Evolutionary conservation across 306 rosid genomes (phyloP), one percentile per base, ranked within the genome.

Genomic region (Prosopis cineraria): DNA sequence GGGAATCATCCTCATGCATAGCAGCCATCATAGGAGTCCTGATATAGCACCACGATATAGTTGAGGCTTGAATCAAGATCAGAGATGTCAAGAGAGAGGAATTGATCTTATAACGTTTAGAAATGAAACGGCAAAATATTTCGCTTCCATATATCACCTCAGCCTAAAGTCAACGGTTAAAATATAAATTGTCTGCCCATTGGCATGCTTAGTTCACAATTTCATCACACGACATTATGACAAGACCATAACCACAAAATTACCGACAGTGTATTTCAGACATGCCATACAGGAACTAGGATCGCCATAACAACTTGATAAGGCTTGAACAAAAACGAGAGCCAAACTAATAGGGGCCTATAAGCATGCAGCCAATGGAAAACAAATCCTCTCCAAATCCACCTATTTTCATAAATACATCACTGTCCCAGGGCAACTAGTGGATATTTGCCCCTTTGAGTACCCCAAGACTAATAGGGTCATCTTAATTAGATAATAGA

Each of bases 1-100:
- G 89, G 43, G 97, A 86, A 78, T 87, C 87, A 79, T 94, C 98
- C 81, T 89, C 91, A 19, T 90, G 98, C 98, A 94, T 90, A 27
- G 89, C 88, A 76, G 98, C 97, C 89, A 94, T 85, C 77, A 76
- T 67, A 9, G 93, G 91, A 43, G 97, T 90, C 76, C 98, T 91
- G 93, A 79, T 85, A 75, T 71, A 29, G 55, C 81, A 77, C 78
- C 58, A 29, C 73, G 19, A 27, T 73, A 66, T 1, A 62, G 17
- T 69, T 74, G 39, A 39, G 62, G 59, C 68, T 36, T 45, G 77
- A 27, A 10, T 59, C 76, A 20, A 72, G 43, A 50, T 17, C 47
- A 55, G 73, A 59, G 76, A 39, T 20, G 34, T 67, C 52, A 31
- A 37, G 40, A 56, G 50, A 68, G 11, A 55, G 40, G 17, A 72